Conservation (phyloP, 108 stramenopile species). For the Nitzschia sp. region DNA sequence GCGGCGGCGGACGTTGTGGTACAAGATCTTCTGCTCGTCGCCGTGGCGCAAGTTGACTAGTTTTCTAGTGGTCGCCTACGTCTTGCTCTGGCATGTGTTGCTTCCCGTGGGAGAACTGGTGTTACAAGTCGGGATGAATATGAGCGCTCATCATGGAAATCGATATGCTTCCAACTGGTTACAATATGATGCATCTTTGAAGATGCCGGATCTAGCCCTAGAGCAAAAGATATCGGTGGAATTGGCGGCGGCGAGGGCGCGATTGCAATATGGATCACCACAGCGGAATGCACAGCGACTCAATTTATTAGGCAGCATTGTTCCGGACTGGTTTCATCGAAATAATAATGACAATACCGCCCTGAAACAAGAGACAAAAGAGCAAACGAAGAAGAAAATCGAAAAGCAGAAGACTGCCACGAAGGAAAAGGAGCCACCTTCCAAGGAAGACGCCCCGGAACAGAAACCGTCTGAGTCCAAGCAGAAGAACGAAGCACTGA, state of each 20-base stretch:
- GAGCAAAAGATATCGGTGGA: slow-evolving; percentile 9
- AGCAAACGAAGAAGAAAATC: not conserved
- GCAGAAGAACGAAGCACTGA: not conserved
- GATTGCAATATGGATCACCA: slow-evolving; percentile 12
- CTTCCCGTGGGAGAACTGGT: slow-evolving; percentile 20
- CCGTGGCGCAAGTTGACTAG: slow-evolving; percentile 13
- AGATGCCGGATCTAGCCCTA: not conserved
- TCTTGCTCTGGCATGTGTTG: slow-evolving; percentile 28
- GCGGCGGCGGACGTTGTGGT: slow-evolving; percentile 55
- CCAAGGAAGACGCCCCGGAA: not conserved
- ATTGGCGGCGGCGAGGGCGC: slow-evolving; percentile 6
- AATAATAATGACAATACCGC: slow-evolving; percentile 12
- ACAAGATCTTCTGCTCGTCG: slow-evolving; percentile 60
- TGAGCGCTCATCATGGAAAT: not conserved
- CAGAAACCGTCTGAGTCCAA: not conserved
- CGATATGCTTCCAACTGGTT: slow-evolving; percentile 14
- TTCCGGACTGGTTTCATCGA: slow-evolving; percentile 36
- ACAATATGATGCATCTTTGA: slow-evolving; percentile 13
- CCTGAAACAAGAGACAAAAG: not conserved
- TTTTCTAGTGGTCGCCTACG: slow-evolving; percentile 18
- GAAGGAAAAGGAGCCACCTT: not conserved
- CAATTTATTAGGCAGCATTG: slow-evolving; percentile 25
- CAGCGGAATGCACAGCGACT: not conserved
- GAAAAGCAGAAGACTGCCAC: not conserved
- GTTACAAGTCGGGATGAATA: slow-evolving; percentile 6